Evolutionary conservation across 2,329 filamentous ascomycete species (phyloP).

Genomic region (Ascochyta lentis): DNA sequence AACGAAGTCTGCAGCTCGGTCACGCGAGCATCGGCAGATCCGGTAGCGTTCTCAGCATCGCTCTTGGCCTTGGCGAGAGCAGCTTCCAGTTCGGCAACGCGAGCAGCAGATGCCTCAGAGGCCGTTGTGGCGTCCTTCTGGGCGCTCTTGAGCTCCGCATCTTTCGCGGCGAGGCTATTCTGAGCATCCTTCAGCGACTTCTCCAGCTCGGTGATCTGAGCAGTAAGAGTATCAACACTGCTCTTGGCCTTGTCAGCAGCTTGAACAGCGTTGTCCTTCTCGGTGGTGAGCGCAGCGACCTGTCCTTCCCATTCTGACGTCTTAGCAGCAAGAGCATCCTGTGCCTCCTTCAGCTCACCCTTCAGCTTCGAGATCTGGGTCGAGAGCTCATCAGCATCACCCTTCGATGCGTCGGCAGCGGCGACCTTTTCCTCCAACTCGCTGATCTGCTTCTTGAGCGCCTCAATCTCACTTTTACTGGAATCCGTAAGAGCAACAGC

Average conservation of each 20-base stretch:
- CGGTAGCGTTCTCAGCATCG: constrained; percentile 18
- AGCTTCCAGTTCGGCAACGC: constrained; percentile 23
- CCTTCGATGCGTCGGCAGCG: constrained; percentile 31
- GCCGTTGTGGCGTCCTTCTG: constrained; percentile 25
- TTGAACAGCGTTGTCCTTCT: constrained; percentile 32
- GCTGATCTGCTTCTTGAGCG: constrained; percentile 31
- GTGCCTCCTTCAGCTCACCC: constrained; percentile 34
- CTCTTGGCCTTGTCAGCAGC: constrained; percentile 34
- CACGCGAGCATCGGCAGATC: constrained; percentile 22
- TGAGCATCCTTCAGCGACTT: constrained; percentile 23
- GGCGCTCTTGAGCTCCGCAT: constrained; percentile 21
- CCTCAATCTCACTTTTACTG: constrained; percentile 31
- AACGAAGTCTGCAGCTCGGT: constrained; percentile 22
- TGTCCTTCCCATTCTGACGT: constrained; percentile 30
- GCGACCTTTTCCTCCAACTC: constrained; percentile 36
- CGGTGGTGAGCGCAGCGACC: constrained; percentile 26
- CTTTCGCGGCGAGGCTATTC: constrained; percentile 18
- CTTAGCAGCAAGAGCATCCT: constrained; percentile 33
- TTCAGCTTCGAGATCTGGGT: constrained; percentile 39
- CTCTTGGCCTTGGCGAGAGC: constrained; percentile 14
- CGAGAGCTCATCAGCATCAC: constrained; percentile 34
- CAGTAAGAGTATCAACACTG: constrained; percentile 29
- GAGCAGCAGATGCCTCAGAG: constrained; percentile 20
- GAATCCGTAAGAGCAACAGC: constrained; percentile 29
- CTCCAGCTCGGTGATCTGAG: constrained; percentile 30